Evolutionary conservation across 2,329 filamentous ascomycete species (phyloP).

Genomic region (Coleophoma crateriformis): DNA sequence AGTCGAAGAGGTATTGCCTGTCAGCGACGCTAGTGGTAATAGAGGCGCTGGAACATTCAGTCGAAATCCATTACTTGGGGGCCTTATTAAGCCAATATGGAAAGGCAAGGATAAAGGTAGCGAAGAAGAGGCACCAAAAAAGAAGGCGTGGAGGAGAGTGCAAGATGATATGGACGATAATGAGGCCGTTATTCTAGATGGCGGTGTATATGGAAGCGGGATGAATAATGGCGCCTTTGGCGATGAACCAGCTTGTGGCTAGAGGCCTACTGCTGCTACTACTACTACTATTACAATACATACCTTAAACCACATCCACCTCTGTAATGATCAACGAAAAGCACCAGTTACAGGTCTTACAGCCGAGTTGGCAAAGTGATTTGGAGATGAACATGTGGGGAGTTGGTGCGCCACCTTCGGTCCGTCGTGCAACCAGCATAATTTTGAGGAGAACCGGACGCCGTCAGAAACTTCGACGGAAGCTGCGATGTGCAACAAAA

Average conservation of each 20-base stretch:
- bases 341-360: too few species aligned
- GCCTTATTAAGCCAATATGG: conserved; percentile 28
- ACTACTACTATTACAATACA: too few species aligned
- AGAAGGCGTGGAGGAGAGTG: conserved; percentile 32
- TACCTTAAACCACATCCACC: too few species aligned
- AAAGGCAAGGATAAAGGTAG: conserved; percentile 22
- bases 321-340: too few species aligned
- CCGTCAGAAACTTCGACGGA: too few species aligned
- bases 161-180: conserved; percentile 35
- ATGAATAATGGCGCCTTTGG: conserved; percentile 10
- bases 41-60: conserved; percentile 25
- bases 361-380: too few species aligned
- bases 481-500: too few species aligned
- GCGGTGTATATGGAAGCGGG: conserved; percentile 25
- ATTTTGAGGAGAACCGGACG: too few species aligned
- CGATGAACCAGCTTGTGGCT: conserved; percentile 21
- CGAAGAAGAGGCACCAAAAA: conserved; percentile 23
- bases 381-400: too few species aligned
- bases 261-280: background rate
- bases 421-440: too few species aligned
- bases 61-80: conserved; percentile 27
- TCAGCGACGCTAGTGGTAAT: conserved; percentile 11
- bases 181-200: conserved; percentile 32
- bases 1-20: conserved; percentile 10
- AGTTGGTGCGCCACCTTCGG: too few species aligned